These are phyloP conservation scores for Tarenaya hassleriana DNA, from an alignment of 345 rosid genomes.

Conservation along the genomic window DNA sequence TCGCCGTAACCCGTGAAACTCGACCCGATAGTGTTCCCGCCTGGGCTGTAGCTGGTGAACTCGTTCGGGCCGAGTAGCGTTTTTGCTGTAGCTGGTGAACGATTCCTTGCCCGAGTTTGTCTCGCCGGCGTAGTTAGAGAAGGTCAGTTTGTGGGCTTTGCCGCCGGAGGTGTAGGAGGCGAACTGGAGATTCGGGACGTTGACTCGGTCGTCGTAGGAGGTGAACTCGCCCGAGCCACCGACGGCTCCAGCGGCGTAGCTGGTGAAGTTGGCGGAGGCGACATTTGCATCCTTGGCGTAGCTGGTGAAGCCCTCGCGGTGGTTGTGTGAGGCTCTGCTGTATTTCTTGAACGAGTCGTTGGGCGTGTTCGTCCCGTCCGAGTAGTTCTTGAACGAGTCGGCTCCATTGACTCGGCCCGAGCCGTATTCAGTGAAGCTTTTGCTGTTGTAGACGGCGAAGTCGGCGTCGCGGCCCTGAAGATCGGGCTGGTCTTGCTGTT, in stretches of 20 bases:
- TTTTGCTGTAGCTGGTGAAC: constrained; percentile 52
- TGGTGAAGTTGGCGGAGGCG: constrained; percentile 50
- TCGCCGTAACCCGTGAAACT: constrained; percentile 48
- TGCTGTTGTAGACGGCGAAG: constrained; percentile 40
- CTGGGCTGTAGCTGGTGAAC: constrained; percentile 39
- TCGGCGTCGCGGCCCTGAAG: constrained; percentile 25
- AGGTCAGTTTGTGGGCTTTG: constrained; percentile 34
- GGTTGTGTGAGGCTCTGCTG: constrained; percentile 35
- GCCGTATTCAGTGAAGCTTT: constrained; percentile 46
- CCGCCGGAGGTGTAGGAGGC: constrained; percentile 33
- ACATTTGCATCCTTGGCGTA: constrained; percentile 48
- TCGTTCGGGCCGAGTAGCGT: constrained; percentile 42
- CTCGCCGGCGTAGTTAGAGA: constrained; percentile 36
- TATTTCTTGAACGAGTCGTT: constrained; percentile 40
- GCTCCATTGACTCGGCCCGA: constrained; percentile 29
- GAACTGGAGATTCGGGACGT: constrained; percentile 54
- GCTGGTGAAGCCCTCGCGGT: constrained; percentile 33
- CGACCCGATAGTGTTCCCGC: constrained; percentile 46
- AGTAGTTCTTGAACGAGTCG: constrained; percentile 57
- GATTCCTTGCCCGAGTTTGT: constrained; percentile 46
- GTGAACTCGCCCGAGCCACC: constrained; percentile 55
- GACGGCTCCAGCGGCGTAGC: constrained; percentile 41
- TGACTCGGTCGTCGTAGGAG: constrained; percentile 36
- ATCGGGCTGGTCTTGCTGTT: constrained; percentile 4
- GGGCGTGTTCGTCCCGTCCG: constrained; percentile 33